phyloP scores from a whole-genome alignment of 352 stramenopile genomes.

The Thraustochytrium striatum region DNA sequence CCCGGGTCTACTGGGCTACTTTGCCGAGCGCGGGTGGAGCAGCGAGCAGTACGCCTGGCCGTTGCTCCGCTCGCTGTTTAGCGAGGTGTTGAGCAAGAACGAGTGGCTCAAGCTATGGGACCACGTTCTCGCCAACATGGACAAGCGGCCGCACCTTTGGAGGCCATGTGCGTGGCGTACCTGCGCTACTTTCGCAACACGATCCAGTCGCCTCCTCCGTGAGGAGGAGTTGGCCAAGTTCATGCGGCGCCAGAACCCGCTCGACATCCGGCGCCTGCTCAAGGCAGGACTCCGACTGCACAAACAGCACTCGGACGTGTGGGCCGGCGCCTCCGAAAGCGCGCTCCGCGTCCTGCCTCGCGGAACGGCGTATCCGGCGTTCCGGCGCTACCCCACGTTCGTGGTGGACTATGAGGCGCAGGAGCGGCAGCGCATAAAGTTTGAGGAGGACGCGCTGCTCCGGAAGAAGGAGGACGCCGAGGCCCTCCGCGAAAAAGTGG shows the following conservation, averaged over 20 bases:
- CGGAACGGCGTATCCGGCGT: conserved; percentile 68
- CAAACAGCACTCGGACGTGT: neutral
- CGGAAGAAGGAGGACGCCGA: conserved; percentile 7
- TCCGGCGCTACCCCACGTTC: conserved; percentile 69
- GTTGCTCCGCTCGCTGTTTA: conserved; percentile 77
- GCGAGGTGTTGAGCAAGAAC: conserved; percentile 73
- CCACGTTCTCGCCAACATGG: conserved; percentile 67
- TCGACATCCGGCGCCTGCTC: conserved; percentile 69
- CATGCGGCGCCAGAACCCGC: conserved; percentile 73
- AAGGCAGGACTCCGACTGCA: conserved; percentile 56
- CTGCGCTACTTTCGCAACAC: conserved; percentile 42
- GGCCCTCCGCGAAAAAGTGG: neutral
- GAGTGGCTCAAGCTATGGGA: conserved; percentile 83
- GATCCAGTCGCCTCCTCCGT: conserved; percentile 61
- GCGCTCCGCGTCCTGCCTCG: conserved; percentile 57
- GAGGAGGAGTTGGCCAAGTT: conserved; percentile 71
- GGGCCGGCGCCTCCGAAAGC: neutral
- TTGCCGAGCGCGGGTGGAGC: conserved; percentile 64
- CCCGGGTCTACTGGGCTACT: conserved; percentile 68
- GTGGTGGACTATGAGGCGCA: conserved; percentile 75
- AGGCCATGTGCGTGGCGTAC: conserved; percentile 54
- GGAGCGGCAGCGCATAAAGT: conserved; percentile 57
- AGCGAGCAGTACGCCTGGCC: conserved; percentile 67
- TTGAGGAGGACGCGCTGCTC: conserved; percentile 2
- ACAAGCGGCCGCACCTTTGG: conserved; percentile 55